These are phyloP conservation scores for Hyphochytrium catenoides DNA, from an alignment of 352 stramenopile species.

Conservation along the genomic window DNA sequence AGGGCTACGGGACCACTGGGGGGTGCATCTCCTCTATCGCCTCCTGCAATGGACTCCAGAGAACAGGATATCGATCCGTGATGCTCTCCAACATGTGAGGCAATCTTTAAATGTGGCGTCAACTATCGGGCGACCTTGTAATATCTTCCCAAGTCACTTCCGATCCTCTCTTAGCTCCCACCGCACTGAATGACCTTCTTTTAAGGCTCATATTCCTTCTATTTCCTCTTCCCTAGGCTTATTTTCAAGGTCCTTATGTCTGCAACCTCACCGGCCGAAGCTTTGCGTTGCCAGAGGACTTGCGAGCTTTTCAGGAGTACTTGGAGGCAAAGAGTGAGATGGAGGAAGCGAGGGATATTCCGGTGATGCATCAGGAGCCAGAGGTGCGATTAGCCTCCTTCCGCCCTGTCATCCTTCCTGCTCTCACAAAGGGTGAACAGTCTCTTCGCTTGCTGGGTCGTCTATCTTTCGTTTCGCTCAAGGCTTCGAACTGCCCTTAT, in stretches of 20 bases:
- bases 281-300: constrained; percentile 32
- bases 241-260: constrained; percentile 50
- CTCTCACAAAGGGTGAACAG: too few species aligned
- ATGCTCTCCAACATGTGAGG: constrained; percentile 37
- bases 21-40: constrained; percentile 76
- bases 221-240: constrained; percentile 15
- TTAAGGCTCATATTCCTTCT: not conserved
- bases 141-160: constrained; percentile 1
- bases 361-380: too few species aligned
- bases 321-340: constrained; percentile 20
- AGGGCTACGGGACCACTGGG: constrained; percentile 48
- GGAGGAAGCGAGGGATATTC: too few species aligned
- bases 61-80: constrained; percentile 44
- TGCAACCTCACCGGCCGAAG: constrained; percentile 24
- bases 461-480: too few species aligned
- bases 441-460: too few species aligned
- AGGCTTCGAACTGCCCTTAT: too few species aligned
- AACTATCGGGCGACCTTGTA: not conserved
- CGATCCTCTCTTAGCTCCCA: too few species aligned
- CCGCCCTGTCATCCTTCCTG: too few species aligned
- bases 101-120: too few species aligned
- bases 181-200: too few species aligned
- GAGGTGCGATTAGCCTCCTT: too few species aligned
- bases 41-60: constrained; percentile 75
- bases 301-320: constrained; percentile 30